Conservation (phyloP, 2,329 filamentous ascomycete genomes). For the Neofusicoccum umdonicola region DNA sequence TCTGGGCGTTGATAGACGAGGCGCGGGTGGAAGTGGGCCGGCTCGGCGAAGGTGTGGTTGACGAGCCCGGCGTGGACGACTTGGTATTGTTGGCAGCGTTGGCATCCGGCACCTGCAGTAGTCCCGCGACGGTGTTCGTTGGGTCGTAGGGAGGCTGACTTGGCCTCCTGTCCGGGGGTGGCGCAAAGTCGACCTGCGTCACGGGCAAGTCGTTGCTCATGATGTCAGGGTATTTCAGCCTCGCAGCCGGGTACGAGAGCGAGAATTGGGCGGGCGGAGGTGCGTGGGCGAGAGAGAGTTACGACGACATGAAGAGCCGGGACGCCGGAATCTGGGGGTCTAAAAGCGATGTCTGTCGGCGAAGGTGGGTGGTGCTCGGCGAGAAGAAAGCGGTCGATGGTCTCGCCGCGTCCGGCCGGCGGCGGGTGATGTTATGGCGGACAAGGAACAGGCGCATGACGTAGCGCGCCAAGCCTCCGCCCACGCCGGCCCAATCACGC, state of each 20-base stretch:
- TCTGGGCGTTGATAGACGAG: conserved; percentile 31
- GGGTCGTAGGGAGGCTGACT: conserved; percentile 14
- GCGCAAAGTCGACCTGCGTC: conserved; percentile 13
- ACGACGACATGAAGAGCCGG: conserved; percentile 6
- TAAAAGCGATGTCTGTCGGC: neutral
- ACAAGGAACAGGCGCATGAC: conserved; percentile 12
- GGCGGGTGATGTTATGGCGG: conserved; percentile 13
- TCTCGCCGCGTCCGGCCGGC: neutral
- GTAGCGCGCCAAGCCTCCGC: conserved; percentile 15
- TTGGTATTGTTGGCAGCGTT: neutral
- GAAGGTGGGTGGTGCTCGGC: neutral
- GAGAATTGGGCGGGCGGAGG: neutral
- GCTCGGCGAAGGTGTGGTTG: neutral
- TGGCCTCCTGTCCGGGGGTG: neutral
- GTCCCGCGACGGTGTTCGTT: conserved; percentile 3
- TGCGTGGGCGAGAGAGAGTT: neutral
- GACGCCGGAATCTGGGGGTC: neutral
- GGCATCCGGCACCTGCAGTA: conserved; percentile 4
- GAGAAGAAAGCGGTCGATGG: neutral
- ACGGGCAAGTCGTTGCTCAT: conserved; percentile 12
- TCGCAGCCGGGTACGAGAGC: neutral
- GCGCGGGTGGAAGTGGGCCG: conserved; percentile 23
- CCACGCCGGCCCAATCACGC: conserved; percentile 1
- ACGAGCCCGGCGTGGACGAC: neutral
- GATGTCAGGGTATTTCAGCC: neutral